These are phyloP conservation scores for Claviceps arundinis DNA, from an alignment of 2,329 filamentous ascomycete genomes.

Conservation along the genomic window DNA sequence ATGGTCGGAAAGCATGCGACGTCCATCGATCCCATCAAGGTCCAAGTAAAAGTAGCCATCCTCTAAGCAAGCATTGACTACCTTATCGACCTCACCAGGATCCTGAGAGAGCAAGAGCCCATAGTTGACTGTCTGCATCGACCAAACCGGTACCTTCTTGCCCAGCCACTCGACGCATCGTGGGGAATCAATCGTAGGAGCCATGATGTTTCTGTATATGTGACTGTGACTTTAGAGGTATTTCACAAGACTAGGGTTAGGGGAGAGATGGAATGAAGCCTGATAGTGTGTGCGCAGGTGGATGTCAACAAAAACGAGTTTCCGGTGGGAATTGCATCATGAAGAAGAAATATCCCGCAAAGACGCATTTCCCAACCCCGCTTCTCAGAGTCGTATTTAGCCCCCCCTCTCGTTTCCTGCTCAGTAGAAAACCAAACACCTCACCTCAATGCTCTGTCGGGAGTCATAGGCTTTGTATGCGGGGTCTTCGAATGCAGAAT, in stretches of 20 bases:
- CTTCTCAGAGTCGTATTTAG: not conserved
- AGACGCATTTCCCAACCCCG: not conserved
- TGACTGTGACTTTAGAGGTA: not conserved
- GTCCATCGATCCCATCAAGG: conserved; percentile 37
- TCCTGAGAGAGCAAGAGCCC: conserved; percentile 39
- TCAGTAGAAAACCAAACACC: conserved; percentile 49
- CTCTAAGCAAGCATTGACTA: conserved; percentile 33
- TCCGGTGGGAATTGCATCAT: no score
- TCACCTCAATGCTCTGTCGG: conserved; percentile 51
- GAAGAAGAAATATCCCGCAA: not conserved
- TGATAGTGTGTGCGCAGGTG: no score
- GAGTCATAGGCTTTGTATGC: conserved; percentile 39
- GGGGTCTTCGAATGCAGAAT: conserved; percentile 39
- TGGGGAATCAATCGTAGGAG: conserved; percentile 24
- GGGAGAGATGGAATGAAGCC: no score
- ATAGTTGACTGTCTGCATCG: conserved; percentile 40
- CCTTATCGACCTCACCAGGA: conserved; percentile 37
- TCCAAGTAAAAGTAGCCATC: conserved; percentile 45
- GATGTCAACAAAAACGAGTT: no score
- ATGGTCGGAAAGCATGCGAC: conserved; percentile 37
- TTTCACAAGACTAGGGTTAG: no score
- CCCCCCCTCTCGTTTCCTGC: not conserved
- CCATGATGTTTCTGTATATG: conserved; percentile 16
- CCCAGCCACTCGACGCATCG: conserved; percentile 36
- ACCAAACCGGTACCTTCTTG: conserved; percentile 34